Evolutionary conservation across 257 asterid genomes (phyloP), one percentile per base, ranked within the genome.

Genomic region (Solanum neorickii): DNA sequence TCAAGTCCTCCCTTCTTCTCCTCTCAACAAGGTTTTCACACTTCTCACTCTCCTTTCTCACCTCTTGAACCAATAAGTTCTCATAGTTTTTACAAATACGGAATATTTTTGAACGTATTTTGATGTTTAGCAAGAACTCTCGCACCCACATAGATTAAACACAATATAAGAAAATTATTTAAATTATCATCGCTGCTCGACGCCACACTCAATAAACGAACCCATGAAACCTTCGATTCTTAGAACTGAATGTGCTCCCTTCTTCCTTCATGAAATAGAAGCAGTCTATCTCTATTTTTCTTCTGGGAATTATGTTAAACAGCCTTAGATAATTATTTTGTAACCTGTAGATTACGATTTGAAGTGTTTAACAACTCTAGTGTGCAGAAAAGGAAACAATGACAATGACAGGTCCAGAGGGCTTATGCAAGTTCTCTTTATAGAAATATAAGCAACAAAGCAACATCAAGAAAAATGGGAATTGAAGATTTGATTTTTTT

Each of bases 121-220:
- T 69, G 12, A 69, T 69, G 23, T 29, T 29, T 29, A 69, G 37
- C 75, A 27, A 13, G 39, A 68, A 68, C 39, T 68, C 39, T 68
- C 6, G 75, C 14, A 25, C 37, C 35, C 73, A 10, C 73, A 68
- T 13, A 68, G 20, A 27, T 68, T 13, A n/a, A 65, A 33, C 75
- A 68, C 21, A 68, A 14, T 68, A 68, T 68, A 7, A 69, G 41
- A 14, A 15, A 29, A 69, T 29, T 69, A 69, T 69, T 69, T 69
- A 69, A 29, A 69, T 69, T 90, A 90, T 83, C 33, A 93, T 29
- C 4, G 27, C 91, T 91, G 52, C 95, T 95, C 23, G 98, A 94
- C 3, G 99, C 98, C 80, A 95, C 92, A 89, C 98, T 94, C 60
- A 95, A 88, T 0, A 97, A 96, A 47, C 96, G 94, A 3, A 94